Evolutionary conservation across 2,329 filamentous ascomycete species (phyloP), one percentile per base, ranked within the genome.

Genomic region (Akanthomyces muscarius): DNA sequence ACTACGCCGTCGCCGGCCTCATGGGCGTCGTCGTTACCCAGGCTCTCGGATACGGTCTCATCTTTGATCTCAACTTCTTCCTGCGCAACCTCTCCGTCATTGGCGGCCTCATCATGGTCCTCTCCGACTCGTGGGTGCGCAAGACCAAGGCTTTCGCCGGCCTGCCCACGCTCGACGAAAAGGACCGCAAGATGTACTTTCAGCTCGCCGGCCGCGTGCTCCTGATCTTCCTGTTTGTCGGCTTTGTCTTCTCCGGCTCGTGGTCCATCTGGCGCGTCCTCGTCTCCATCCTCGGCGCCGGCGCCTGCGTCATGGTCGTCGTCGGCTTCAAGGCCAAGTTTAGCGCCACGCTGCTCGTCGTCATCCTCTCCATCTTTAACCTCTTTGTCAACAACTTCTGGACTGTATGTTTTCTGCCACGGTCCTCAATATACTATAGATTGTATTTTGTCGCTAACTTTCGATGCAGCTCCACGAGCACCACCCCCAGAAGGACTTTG

Each of bases 131-230:
- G 63, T 98, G 94, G 92, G 92, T 97, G 67, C 90, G 93, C 79
- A 98, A 98, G 87, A 91, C 88, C 76, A 96, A 97, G 81, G 94
- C 93, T 3, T 97, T 97, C 66, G 95, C 95, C 54, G 95, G 95
- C 54, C 85, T 99, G 60, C 95, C 95, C 55, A 87, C 91, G 77
- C 86, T 99, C 60, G 95, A 98, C 75, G 95, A 99, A 83, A 98
- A 98, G 87, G 95, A 99, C 77, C 91, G 93, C 80, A 99, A 98
- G 86, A 98, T 98, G 94, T 99, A 99, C 84, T 96, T 99, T 80
- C 95, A 98, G 86, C 89, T 99, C 66, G 95, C 95, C 68, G 95
- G 95, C 42, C 89, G 95, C 70, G 91, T 99, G 42, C 84, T 99
- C 68, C 83, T 99, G 71, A 98, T 99, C 80, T 97, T 99, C 86